Evolutionary conservation across 345 rosid genomes (phyloP), one percentile per base, ranked within the genome.

Genomic region (Tarenaya hassleriana): DNA sequence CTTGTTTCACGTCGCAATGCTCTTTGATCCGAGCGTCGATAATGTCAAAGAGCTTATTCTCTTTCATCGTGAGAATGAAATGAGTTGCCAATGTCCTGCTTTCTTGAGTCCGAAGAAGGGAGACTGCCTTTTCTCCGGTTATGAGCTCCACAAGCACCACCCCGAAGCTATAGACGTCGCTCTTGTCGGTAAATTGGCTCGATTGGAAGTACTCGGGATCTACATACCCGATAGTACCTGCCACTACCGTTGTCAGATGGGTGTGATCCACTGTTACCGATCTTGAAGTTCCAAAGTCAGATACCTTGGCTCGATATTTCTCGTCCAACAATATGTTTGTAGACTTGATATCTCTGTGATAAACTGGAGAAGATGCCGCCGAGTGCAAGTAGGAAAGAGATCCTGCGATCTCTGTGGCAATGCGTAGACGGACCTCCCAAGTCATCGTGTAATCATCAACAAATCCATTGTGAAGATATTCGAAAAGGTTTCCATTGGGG

Each of bases 201-300:
- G n/a, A n/a, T n/a, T n/a, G n/a, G n/a, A n/a, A n/a, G n/a, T n/a
- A n/a, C n/a, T n/a, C n/a, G n/a, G n/a, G n/a, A n/a, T n/a, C n/a
- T n/a, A n/a, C n/a, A n/a, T n/a, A n/a, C n/a, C n/a, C n/a, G n/a
- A n/a, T n/a, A n/a, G n/a, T n/a, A n/a, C n/a, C n/a, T n/a, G n/a
- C n/a, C n/a, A n/a, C n/a, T n/a, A n/a, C 58, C 1, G 58, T 53
- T 24, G 58, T 53, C 21, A 53, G 11, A 16, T 53, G 58, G 34
- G 58, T 53, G 40, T 53, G 58, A 24, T 39, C 58, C 47, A 39
- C 58, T 10, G 58, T 53, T 24, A 53, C 58, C 0, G 58, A 14
- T 14, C 58, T 53, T 53, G 57, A 52, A 1, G 57, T 52, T 14
- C 57, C 57, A 52, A 52, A 52, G 7, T 52, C 57, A 14, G 57